These are phyloP conservation scores for Suillus weaverae DNA, from an alignment of 768 basidiomycete species.

Conservation along the genomic window DNA sequence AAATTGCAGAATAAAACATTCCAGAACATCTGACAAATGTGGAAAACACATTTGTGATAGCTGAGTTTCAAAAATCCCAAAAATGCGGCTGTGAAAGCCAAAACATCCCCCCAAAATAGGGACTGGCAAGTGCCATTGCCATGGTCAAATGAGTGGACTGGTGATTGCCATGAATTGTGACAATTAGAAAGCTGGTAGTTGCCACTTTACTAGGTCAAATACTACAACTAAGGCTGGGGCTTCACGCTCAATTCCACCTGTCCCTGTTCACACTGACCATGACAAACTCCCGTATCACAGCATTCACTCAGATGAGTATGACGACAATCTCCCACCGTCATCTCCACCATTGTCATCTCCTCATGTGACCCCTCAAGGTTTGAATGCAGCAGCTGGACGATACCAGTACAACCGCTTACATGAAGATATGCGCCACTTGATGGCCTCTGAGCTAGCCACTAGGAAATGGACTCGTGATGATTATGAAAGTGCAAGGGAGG, in stretches of 20 bases:
- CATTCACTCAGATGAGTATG: not conserved
- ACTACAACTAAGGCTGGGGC: too few species aligned
- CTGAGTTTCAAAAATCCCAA: too few species aligned
- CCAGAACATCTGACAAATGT: constrained; percentile 26
- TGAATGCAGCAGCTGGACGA: not conserved
- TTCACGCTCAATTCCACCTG: not conserved
- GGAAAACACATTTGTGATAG: too few species aligned
- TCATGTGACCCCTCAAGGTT: not conserved
- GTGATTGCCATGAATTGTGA: too few species aligned
- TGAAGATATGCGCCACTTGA: not conserved
- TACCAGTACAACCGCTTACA: not conserved
- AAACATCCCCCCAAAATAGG: too few species aligned
- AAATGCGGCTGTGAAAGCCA: too few species aligned
- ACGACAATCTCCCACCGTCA: not conserved
- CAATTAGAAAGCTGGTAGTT: too few species aligned
- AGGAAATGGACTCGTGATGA: not conserved
- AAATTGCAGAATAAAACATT: constrained; percentile 18
- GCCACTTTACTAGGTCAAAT: too few species aligned
- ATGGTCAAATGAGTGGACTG: too few species aligned
- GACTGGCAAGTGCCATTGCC: too few species aligned
- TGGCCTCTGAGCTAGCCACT: not conserved
- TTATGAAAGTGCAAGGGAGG: not conserved
- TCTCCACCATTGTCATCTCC: not conserved
- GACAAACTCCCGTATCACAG: not conserved
- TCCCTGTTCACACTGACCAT: not conserved